phyloP scores from a whole-genome alignment of 1,284 basidiomycete genomes.

The Ceratobasidium sp. region DNA sequence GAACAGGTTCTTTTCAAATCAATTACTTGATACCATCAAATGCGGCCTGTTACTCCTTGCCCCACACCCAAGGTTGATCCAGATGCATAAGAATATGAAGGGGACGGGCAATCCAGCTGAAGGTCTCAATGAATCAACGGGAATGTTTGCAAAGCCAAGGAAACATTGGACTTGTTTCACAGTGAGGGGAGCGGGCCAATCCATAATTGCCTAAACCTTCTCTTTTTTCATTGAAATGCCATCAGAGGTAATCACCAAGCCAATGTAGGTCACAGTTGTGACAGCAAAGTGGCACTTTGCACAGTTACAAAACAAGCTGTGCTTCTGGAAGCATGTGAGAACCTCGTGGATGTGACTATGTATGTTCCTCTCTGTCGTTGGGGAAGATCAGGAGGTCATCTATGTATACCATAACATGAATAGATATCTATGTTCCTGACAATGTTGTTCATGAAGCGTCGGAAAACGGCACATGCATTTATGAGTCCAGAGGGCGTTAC shows the following conservation, averaged over 20 bases:
- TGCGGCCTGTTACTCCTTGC: slow-evolving; percentile 40
- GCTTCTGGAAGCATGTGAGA: slow-evolving; percentile 40
- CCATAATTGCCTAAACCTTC: slow-evolving; percentile 47
- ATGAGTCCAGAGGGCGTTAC: slow-evolving; percentile 49
- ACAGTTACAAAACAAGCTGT: slow-evolving; percentile 42
- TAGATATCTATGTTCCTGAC: slow-evolving; percentile 17
- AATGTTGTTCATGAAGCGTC: slow-evolving; percentile 38
- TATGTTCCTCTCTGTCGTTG: slow-evolving; percentile 33
- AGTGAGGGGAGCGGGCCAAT: slow-evolving; percentile 47
- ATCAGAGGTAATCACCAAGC: not conserved
- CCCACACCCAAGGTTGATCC: slow-evolving; percentile 42
- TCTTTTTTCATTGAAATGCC: slow-evolving; percentile 44
- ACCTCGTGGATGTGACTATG: slow-evolving; percentile 45
- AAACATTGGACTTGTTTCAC: slow-evolving; percentile 47
- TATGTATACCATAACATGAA: slow-evolving; percentile 38
- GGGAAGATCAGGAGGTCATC: slow-evolving; percentile 43
- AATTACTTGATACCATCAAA: slow-evolving; percentile 46
- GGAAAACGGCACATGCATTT: slow-evolving; percentile 40
- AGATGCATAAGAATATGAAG: slow-evolving; percentile 45
- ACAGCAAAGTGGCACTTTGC: slow-evolving; percentile 47
- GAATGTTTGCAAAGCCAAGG: slow-evolving; percentile 51
- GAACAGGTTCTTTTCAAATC: slow-evolving; percentile 18
- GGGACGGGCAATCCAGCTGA: slow-evolving; percentile 45
- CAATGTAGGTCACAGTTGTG: slow-evolving; percentile 18
- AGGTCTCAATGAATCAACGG: slow-evolving; percentile 48